phyloP scores from a whole-genome alignment of 352 stramenopile genomes.

The Globisporangium polare region DNA sequence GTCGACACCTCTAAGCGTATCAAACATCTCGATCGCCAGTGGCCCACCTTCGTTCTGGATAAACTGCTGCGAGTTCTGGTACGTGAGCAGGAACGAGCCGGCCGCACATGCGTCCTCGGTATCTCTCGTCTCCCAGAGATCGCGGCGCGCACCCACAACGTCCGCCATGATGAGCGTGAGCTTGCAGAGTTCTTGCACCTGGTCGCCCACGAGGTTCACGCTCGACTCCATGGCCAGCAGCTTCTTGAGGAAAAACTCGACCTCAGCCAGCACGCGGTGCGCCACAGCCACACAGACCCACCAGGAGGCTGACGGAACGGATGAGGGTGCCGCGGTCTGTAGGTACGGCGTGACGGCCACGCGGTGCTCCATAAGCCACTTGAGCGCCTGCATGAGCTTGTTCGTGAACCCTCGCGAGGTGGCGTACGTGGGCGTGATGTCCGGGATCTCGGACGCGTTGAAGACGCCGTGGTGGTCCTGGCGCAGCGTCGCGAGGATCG shows the following conservation, averaged over 20 bases:
- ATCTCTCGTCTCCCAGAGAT: constrained; percentile 35
- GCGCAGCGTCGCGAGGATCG: constrained; percentile 30
- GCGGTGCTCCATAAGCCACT: constrained; percentile 50
- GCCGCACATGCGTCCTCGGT: constrained; percentile 28
- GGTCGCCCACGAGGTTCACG: constrained; percentile 29
- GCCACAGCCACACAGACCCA: constrained; percentile 49
- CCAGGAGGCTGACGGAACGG: constrained; percentile 47
- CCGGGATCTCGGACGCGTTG: constrained; percentile 30
- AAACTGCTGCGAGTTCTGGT: constrained; percentile 54
- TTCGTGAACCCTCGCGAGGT: constrained; percentile 36
- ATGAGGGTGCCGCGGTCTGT: constrained; percentile 16
- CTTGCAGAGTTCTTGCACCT: constrained; percentile 53
- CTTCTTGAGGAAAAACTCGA: constrained; percentile 58
- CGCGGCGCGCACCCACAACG: constrained; percentile 36
- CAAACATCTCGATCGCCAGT: constrained; percentile 55
- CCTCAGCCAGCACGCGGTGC: constrained; percentile 49
- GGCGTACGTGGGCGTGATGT: constrained; percentile 26
- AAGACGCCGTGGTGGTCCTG: constrained; percentile 23
- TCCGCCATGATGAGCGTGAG: constrained; percentile 51
- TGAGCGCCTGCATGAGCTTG: constrained; percentile 38
- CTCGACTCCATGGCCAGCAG: constrained; percentile 38
- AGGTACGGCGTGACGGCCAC: constrained; percentile 25
- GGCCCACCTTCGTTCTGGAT: constrained; percentile 55
- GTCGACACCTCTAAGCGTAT: constrained; percentile 40
- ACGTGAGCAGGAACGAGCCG: constrained; percentile 48